Base-by-base conservation (phyloP, 148 eudicot species). In the Spergularia bocconei region DNA sequence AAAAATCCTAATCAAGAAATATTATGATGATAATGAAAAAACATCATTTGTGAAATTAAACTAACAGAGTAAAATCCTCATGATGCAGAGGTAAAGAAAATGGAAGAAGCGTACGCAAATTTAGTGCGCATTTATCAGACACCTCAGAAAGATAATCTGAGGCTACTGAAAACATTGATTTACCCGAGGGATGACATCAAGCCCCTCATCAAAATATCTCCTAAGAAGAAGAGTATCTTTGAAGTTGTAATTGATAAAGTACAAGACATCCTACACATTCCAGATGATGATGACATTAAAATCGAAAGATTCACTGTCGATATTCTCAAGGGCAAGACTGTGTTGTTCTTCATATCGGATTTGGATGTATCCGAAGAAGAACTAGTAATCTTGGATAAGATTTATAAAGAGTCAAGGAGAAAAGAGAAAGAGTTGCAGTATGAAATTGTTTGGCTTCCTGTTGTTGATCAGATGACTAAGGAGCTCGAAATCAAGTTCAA, bases 371-470 rank as follows among this genome's bases (percentile, higher is more conserved):
- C 47, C 12, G 70, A 74, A 44, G 77, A 74, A 53, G 77, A 74
- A 44, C 59, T 74, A 0, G 41, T 44, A 12, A 44, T 64, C 20
- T 13, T 74, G 61, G 62, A 74, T 10, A 74, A 52, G 61, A 63
- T 74, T 6, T 63, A 48, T 55, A 73, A 62, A 58, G 76, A 73
- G 41, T 51, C 58, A 0, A 61, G 19, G 76, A 48, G 36, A 15
- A 33, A 23, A 54, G 63, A 73, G 23, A 61, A 9, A 7, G 76
- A 52, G 58, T 51, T 73, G n/a, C 41, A 62, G 5, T 73, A 91
- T 50, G 93, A 91, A 59, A 81, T 93, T 6, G 93, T 93, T 21
- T 93, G 98, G 98, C 64, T 93, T 16, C 97, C 98, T 3, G 56
- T 93, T 5, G 69, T 85, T 13, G 92, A 91, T 44, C 81, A 69